Conservation (phyloP, 768 basidiomycete genomes). For the Obba rivulosa region DNA sequence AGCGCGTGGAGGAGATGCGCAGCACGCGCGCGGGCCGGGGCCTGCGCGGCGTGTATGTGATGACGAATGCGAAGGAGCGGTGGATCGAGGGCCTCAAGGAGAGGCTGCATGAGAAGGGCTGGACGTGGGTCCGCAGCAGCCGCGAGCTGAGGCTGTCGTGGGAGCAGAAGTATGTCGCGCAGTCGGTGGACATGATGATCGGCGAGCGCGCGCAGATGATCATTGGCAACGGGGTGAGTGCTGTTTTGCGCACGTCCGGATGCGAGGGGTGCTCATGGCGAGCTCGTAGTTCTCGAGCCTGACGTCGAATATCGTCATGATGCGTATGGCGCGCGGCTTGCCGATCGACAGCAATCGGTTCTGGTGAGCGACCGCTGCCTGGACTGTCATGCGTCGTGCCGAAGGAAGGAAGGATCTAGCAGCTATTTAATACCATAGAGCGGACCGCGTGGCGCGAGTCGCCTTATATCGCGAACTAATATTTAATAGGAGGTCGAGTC, state of each 20-base stretch:
- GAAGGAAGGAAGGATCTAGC: too few species aligned
- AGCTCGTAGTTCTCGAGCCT: conserved; percentile 39
- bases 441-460: too few species aligned
- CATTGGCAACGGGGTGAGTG: conserved; percentile 47
- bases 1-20: conserved; percentile 29
- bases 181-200: conserved; percentile 46
- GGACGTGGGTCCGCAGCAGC: conserved; percentile 22
- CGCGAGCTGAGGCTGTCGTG: conserved; percentile 35
- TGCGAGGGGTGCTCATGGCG: not conserved
- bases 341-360: conserved; percentile 32
- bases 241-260: not conserved
- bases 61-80: conserved; percentile 38
- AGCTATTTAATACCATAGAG: too few species aligned
- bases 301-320: conserved; percentile 44
- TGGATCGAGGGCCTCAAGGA: conserved; percentile 35
- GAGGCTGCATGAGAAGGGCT: conserved; percentile 32
- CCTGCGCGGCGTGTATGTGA: conserved; percentile 13
- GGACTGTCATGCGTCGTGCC: too few species aligned
- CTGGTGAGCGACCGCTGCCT: conserved; percentile 24
- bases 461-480: too few species aligned
- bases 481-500: too few species aligned
- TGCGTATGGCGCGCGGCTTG: conserved; percentile 34
- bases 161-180: conserved; percentile 39
- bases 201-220: conserved; percentile 41
- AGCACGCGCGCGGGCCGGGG: conserved; percentile 7